Evolutionary conservation across 441 rosid genomes (phyloP).

Genomic region (Isatis lusitanica): DNA sequence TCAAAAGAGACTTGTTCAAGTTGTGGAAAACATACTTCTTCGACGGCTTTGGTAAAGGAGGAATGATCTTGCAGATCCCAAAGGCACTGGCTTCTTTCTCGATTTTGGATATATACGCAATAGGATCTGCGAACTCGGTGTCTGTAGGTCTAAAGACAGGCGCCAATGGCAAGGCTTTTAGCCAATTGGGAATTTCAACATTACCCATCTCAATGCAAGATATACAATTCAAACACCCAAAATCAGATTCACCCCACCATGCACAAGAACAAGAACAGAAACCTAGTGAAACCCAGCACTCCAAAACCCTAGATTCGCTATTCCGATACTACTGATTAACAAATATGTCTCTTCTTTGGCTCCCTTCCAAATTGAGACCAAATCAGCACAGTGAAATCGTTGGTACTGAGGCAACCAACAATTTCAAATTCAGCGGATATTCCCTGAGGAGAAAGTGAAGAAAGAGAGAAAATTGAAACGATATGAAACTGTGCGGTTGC

Average conservation of each 20-base stretch:
- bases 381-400: slow-evolving; percentile 12
- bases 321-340: slow-evolving; percentile 6
- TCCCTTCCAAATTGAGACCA: neutral
- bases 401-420: neutral
- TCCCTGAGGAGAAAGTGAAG: neutral
- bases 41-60: slow-evolving; percentile 91
- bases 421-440: neutral
- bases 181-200: slow-evolving; percentile 91
- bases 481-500: slow-evolving; percentile 41
- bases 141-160: slow-evolving; percentile 94
- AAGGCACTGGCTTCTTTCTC: slow-evolving; percentile 92
- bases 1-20: slow-evolving; percentile 79
- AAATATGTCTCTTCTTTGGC: neutral
- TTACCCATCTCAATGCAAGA: slow-evolving; percentile 64
- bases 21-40: slow-evolving; percentile 77
- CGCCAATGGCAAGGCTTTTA: slow-evolving; percentile 85
- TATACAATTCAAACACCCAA: slow-evolving; percentile 32
- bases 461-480: neutral
- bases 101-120: slow-evolving; percentile 95
- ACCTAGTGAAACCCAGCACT: neutral
- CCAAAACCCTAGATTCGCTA: slow-evolving; percentile 48
- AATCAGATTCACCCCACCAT: slow-evolving; percentile 16
- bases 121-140: slow-evolving; percentile 97
- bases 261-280: neutral
- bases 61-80: slow-evolving; percentile 96